A percentile compares a stretch with the other conserved stretches of the same genome.
phyloP scores from a whole-genome alignment of 208 protist genomes.

The Phytomonas serpens region DNA sequence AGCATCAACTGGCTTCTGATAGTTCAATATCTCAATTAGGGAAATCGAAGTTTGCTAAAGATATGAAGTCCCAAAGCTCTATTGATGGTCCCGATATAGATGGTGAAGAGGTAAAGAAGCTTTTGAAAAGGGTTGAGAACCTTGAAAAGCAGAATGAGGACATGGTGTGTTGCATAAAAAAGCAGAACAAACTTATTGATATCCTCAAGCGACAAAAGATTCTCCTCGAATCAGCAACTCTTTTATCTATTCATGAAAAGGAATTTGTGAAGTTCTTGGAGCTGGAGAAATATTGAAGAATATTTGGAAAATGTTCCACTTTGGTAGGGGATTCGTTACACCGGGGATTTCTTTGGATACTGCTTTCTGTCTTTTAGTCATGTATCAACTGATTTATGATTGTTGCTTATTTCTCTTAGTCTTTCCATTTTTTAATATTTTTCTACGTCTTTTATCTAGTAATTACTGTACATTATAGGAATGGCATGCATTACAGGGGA shows the following conservation, averaged over 20 bases:
- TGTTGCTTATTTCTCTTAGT: background rate
- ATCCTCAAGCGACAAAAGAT: slow-evolving; percentile 90
- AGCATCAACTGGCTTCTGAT: background rate
- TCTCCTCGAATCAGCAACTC: slow-evolving; percentile 75
- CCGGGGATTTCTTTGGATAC: background rate
- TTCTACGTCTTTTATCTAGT: background rate
- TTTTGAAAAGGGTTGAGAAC: background rate
- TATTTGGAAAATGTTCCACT: background rate
- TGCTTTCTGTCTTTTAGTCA: background rate
- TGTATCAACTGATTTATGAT: background rate
- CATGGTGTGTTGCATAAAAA: slow-evolving; percentile 72
- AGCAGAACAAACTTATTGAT: slow-evolving; percentile 91
- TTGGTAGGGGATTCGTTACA: background rate
- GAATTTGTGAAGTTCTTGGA: slow-evolving; percentile 31
- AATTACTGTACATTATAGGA: background rate
- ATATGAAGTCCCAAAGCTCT: background rate
- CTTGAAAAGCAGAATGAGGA: slow-evolving; percentile 55
- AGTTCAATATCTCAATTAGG: background rate
- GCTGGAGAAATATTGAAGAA: slow-evolving; percentile 9
- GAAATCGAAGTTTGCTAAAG: background rate
- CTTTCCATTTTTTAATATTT: slow-evolving; percentile 10
- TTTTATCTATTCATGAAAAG: slow-evolving; percentile 77
- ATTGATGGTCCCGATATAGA: background rate
- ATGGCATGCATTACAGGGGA: slow-evolving; percentile 82
- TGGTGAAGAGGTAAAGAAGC: background rate